Conservation (phyloP, 164 flowering plant species). For the Chloranthus sessilifolius region DNA sequence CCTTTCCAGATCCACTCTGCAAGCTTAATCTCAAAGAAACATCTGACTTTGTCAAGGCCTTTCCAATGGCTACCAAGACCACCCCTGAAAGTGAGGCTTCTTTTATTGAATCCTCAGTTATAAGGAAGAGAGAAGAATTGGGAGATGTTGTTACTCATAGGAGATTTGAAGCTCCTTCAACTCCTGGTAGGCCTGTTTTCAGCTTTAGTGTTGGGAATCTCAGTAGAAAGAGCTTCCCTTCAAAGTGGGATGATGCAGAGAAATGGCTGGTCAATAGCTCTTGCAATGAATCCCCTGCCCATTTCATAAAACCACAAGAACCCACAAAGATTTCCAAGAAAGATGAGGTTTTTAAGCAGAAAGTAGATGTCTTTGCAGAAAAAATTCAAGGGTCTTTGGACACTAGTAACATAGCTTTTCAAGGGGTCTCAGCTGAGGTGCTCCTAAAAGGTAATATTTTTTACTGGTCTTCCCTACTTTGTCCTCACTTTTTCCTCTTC, state of each 20-base stretch:
- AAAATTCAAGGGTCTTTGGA: slow-evolving; percentile 32
- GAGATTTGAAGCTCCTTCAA: slow-evolving; percentile 64
- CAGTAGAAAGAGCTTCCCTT: slow-evolving; percentile 64
- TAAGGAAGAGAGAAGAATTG: slow-evolving; percentile 45
- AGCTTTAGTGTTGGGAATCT: slow-evolving; percentile 54
- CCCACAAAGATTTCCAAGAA: slow-evolving; percentile 26
- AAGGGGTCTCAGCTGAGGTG: slow-evolving; percentile 44
- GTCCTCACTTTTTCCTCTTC: slow-evolving; percentile 1
- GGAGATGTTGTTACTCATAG: slow-evolving; percentile 24
- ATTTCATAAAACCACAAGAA: slow-evolving; percentile 26
- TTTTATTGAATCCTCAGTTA: slow-evolving; percentile 31
- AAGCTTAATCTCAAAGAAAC: slow-evolving; percentile 81
- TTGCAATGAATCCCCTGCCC: slow-evolving; percentile 72
- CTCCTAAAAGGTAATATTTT: slow-evolving; percentile 60
- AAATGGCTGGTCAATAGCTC: slow-evolving; percentile 75
- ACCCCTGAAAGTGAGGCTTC: slow-evolving; percentile 19
- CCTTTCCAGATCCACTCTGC: slow-evolving; percentile 71
- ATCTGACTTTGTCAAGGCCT: slow-evolving; percentile 73
- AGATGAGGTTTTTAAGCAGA: slow-evolving; percentile 28
- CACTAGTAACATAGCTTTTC: slow-evolving; percentile 25
- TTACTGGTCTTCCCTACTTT: slow-evolving; percentile 5
- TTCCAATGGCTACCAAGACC: slow-evolving; percentile 38
- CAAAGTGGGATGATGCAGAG: slow-evolving; percentile 97
- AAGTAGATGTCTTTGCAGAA: slow-evolving; percentile 40
- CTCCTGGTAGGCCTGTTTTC: slow-evolving; percentile 87